A percentile compares a stretch with the other conserved stretches of the same genome.
These are phyloP conservation scores for Pythium grandisporangium DNA, from an alignment of 352 stramenopile species.

Conservation along the genomic window DNA sequence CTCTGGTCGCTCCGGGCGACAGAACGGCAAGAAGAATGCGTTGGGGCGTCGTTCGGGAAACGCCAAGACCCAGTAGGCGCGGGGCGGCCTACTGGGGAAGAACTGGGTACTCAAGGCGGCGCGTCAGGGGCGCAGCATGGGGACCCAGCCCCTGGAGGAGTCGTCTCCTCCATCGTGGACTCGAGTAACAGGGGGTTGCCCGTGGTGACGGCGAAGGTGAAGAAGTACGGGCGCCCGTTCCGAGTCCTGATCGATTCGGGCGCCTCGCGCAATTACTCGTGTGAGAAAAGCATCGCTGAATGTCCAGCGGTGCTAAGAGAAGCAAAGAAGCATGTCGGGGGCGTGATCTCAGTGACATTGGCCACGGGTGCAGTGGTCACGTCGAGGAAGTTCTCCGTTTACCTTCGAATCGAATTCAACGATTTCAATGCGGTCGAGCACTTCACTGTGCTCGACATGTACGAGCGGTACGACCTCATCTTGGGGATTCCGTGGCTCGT, in stretches of 20 bases:
- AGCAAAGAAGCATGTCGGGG: neutral
- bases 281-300: neutral
- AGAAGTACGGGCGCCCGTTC: no score
- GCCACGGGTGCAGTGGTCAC: neutral
- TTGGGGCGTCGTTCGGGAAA: no score
- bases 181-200: no score
- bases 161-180: no score
- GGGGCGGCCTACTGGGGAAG: slow-evolving; percentile 12
- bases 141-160: slow-evolving; percentile 11
- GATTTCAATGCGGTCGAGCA: neutral
- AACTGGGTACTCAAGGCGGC: slow-evolving; percentile 3
- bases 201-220: no score
- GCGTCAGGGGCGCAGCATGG: no score
- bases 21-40: no score
- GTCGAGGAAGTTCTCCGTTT: slow-evolving; percentile 1
- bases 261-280: neutral
- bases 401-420: neutral
- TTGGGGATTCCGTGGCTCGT: slow-evolving; percentile 1
- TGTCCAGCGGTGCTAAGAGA: neutral
- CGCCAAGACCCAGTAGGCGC: slow-evolving; percentile 14
- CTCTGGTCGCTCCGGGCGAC: no score
- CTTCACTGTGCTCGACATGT: slow-evolving; percentile 3
- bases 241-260: neutral
- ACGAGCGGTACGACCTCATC: slow-evolving; percentile 2
- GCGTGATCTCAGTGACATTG: slow-evolving; percentile 1